Evolutionary conservation across 768 basidiomycete species (phyloP).

Genomic region (Mycena belliarum): DNA sequence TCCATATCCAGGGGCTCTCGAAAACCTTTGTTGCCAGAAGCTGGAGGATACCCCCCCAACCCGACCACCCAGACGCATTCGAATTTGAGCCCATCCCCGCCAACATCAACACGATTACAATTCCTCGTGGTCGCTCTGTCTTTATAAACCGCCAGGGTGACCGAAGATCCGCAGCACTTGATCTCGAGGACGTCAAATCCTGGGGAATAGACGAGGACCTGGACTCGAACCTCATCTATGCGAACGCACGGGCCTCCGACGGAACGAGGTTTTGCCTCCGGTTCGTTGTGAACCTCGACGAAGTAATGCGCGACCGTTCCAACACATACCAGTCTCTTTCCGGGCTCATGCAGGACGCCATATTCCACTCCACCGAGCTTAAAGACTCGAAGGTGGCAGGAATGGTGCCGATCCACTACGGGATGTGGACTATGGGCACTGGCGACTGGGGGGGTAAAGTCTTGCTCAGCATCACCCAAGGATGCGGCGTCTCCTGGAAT

Average conservation of each 20-base stretch:
- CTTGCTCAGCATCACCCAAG: neutral
- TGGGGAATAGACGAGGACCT: neutral
- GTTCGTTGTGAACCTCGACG: neutral
- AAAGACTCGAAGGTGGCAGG: neutral
- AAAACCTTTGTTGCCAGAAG: neutral
- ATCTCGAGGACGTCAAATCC: no score
- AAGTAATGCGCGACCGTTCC: neutral
- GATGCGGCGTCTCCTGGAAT: neutral
- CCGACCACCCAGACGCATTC: neutral
- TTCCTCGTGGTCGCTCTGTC: neutral
- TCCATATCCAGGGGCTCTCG: neutral
- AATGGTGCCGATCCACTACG: conserved; percentile 1
- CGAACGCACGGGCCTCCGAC: neutral
- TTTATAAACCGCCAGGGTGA: neutral
- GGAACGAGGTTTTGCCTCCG: neutral
- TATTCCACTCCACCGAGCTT: neutral
- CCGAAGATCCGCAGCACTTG: neutral
- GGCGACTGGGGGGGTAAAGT: neutral
- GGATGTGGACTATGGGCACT: conserved; percentile 8
- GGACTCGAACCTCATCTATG: neutral
- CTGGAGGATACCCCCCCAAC: neutral
- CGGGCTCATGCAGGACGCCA: neutral
- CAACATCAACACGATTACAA: neutral
- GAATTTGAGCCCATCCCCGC: neutral
- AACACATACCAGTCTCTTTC: neutral